These are phyloP conservation scores for Arabidopsis arenosa DNA, from an alignment of 345 rosid species.

Conservation along the genomic window DNA sequence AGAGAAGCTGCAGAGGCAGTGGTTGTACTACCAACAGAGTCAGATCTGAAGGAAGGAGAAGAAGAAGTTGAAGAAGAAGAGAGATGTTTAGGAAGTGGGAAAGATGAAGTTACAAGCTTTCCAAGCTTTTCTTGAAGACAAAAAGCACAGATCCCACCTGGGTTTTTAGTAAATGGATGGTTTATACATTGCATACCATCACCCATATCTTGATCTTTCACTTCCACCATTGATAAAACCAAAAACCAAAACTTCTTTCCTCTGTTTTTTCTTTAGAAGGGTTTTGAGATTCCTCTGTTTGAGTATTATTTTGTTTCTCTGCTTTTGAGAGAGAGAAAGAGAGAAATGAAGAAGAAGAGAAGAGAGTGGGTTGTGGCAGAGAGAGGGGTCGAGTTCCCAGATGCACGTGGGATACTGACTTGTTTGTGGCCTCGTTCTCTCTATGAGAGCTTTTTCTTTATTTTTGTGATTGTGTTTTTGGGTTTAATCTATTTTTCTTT, in stretches of 20 bases:
- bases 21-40: slow-evolving; percentile 38
- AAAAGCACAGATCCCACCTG: slow-evolving; percentile 98
- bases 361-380: slow-evolving; percentile 40
- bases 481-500: not conserved
- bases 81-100: slow-evolving; percentile 64
- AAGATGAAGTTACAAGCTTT: slow-evolving; percentile 89
- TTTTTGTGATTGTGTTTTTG: not conserved
- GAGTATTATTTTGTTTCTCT: slow-evolving; percentile 23
- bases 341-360: slow-evolving; percentile 40
- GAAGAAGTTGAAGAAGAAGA: slow-evolving; percentile 59
- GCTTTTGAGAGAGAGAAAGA: slow-evolving; percentile 42
- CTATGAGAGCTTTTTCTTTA: too few species aligned
- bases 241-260: not conserved
- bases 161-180: slow-evolving; percentile 79
- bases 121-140: slow-evolving; percentile 98
- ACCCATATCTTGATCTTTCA: slow-evolving; percentile 65
- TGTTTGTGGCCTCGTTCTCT: slow-evolving; percentile 23
- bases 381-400: slow-evolving; percentile 56
- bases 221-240: slow-evolving; percentile 46
- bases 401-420: slow-evolving; percentile 74
- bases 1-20: slow-evolving; percentile 39
- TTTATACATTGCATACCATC: slow-evolving; percentile 84
- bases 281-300: slow-evolving; percentile 1
- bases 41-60: slow-evolving; percentile 92
- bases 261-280: not conserved